phyloP scores from a whole-genome alignment of 805 yeast species.

The Debaryomyces tyrocola region DNA sequence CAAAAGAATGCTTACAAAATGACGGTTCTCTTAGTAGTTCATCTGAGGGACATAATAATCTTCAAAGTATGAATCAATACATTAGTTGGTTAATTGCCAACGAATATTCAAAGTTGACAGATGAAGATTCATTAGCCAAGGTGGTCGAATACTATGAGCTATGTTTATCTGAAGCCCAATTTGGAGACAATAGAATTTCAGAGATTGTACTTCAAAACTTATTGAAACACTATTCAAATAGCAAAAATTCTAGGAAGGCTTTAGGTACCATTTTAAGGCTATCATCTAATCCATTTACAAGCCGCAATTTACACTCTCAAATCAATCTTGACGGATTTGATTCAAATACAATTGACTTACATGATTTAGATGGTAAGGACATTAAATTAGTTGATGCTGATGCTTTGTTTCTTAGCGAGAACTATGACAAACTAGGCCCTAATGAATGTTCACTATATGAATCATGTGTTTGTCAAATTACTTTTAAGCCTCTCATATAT shows the following conservation, averaged over 20 bases:
- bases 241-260: slow-evolving; percentile 17
- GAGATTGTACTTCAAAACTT: slow-evolving; percentile 34
- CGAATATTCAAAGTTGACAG: slow-evolving; percentile 26
- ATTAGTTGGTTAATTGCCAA: slow-evolving; percentile 55
- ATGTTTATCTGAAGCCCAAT: slow-evolving; percentile 4
- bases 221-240: slow-evolving; percentile 35
- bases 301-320: too few species aligned
- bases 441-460: slow-evolving; percentile 17
- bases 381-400: slow-evolving; percentile 15
- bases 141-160: slow-evolving; percentile 22
- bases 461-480: slow-evolving; percentile 18
- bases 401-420: slow-evolving; percentile 14
- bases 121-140: slow-evolving; percentile 6
- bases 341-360: neutral
- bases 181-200: slow-evolving; percentile 31
- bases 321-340: slow-evolving; percentile 1
- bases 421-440: neutral
- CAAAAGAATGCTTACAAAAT: slow-evolving; percentile 2
- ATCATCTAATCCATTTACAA: neutral
- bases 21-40: neutral
- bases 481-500: slow-evolving; percentile 10
- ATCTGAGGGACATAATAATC: neutral
- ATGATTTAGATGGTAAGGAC: neutral
- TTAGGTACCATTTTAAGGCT: slow-evolving; percentile 1
- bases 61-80: slow-evolving; percentile 14